phyloP scores from a whole-genome alignment of 75 land plant genomes.

The Picea sitchensis region DNA sequence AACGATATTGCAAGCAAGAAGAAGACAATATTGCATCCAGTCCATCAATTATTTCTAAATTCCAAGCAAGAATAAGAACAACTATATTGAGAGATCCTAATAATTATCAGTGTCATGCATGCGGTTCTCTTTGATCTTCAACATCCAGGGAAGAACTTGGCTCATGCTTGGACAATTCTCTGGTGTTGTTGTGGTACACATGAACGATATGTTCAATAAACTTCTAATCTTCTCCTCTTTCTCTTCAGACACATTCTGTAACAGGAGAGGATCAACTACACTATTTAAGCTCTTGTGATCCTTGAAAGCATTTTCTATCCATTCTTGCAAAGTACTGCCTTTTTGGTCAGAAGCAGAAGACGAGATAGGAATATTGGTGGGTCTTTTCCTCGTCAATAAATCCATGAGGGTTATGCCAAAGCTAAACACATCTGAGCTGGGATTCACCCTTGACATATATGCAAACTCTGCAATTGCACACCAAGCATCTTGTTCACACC shows the following conservation, averaged over 20 bases:
- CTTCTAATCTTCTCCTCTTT: slow-evolving; percentile 16
- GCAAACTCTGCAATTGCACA: slow-evolving; percentile 36
- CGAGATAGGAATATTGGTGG: slow-evolving; percentile 24
- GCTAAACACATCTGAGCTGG: slow-evolving; percentile 68
- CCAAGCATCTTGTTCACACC: background rate
- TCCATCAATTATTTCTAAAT: too few relatives aligned
- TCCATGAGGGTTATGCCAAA: slow-evolving; percentile 58
- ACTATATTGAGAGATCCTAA: too few relatives aligned
- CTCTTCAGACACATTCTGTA: background rate
- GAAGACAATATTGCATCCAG: too few relatives aligned
- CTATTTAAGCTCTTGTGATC: slow-evolving; percentile 13
- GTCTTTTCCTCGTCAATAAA: slow-evolving; percentile 44
- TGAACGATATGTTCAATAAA: slow-evolving; percentile 12
- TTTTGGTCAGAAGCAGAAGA: slow-evolving; percentile 10
- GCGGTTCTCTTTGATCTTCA: background rate
- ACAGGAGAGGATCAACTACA: slow-evolving; percentile 31
- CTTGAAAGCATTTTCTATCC: slow-evolving; percentile 22
- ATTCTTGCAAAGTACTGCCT: slow-evolving; percentile 33
- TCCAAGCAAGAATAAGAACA: too few relatives aligned
- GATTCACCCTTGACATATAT: slow-evolving; percentile 45
- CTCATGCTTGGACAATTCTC: slow-evolving; percentile 16
- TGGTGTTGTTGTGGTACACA: slow-evolving; percentile 11
- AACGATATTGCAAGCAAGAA: too few relatives aligned
- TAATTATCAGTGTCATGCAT: background rate
- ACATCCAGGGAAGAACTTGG: slow-evolving; percentile 8